Evolutionary conservation across 257 asterid species (phyloP).

Genomic region (Gentiana macrophylla): DNA sequence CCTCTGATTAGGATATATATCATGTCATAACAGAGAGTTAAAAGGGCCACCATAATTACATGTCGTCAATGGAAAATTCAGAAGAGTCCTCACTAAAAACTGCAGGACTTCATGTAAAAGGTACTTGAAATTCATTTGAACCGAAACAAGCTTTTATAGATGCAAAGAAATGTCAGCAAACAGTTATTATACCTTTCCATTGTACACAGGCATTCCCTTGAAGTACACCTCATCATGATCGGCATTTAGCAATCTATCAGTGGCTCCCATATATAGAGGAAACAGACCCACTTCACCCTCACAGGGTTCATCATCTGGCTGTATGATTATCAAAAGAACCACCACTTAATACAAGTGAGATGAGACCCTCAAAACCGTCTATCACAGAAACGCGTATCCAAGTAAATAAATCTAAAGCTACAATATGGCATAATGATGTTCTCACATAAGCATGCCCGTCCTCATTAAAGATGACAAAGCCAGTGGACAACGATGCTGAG

Average conservation of each 20-base stretch:
- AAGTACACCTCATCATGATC: slow-evolving; percentile 81
- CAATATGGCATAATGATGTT: slow-evolving; percentile 8
- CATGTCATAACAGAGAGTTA: background rate
- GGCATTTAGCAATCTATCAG: slow-evolving; percentile 74
- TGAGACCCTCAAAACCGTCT: background rate
- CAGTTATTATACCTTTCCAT: slow-evolving; percentile 52
- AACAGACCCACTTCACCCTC: slow-evolving; percentile 80
- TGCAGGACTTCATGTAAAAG: no score
- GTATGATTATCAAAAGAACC: slow-evolving; percentile 12
- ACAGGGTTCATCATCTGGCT: slow-evolving; percentile 76
- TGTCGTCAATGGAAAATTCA: no score
- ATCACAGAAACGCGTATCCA: no score
- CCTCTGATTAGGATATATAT: slow-evolving; percentile 31
- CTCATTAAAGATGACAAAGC: slow-evolving; percentile 70
- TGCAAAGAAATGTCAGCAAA: background rate
- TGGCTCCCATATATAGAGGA: slow-evolving; percentile 70
- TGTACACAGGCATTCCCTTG: slow-evolving; percentile 77
- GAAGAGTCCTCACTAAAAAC: no score
- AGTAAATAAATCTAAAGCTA: background rate
- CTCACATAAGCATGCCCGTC: slow-evolving; percentile 67
- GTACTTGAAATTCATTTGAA: no score
- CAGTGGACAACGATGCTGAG: slow-evolving; percentile 65
- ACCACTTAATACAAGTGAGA: background rate
- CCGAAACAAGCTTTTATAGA: background rate
- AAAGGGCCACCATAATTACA: background rate